Evolutionary conservation across 1,284 basidiomycete species (phyloP), one percentile per base, ranked within the genome.

Genomic region (Fistulinella staudtii): DNA sequence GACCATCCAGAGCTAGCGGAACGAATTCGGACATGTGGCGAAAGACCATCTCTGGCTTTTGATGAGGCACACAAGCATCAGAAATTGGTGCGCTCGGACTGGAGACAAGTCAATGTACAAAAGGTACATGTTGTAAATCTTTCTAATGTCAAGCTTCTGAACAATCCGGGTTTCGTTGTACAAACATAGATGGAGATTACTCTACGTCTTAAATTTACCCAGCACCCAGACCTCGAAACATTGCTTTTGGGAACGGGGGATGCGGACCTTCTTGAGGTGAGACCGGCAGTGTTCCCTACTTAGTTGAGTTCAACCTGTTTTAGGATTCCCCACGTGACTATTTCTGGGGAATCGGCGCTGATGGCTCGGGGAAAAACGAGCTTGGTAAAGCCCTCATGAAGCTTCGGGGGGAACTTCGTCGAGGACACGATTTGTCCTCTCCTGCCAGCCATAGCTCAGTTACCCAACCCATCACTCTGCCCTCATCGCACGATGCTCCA

Each of bases 1-100:
- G 70, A 75, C 54, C 67, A 72, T 14, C 79, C 81, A 9, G 67
- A 73, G 42, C 67, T 84, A 11, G 82, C 80, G 11, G 82, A 83
- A 53, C 79, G 79, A 49, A 77, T 84, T 43, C 67, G 65, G 29
- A 61, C 52, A 8, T 57, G 52, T 42, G 52, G 61, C 13, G 52
- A 56, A 5, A 58, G 61, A 31, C 63, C 66, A 8, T 51, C 56
- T 21, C 33, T 46, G 10, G 67, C 66, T 0, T 67, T 62, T 41
- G 58, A 67, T 37, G 65, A 67, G 43, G 67, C 67, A 1, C 65
- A 58, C 33, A 53, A 54, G 37, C 55, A 65, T 43, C 53, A 63
- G 39, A 53, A 50, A 3, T 52, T 54, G 5, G 55, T 64, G n/a
- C 57, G 66, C 8, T 40, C 44, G 5, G 66, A 69, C 43, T 67